Evolutionary conservation across 208 protist species (phyloP).

Genomic region (Herpetomonas muscarum): DNA sequence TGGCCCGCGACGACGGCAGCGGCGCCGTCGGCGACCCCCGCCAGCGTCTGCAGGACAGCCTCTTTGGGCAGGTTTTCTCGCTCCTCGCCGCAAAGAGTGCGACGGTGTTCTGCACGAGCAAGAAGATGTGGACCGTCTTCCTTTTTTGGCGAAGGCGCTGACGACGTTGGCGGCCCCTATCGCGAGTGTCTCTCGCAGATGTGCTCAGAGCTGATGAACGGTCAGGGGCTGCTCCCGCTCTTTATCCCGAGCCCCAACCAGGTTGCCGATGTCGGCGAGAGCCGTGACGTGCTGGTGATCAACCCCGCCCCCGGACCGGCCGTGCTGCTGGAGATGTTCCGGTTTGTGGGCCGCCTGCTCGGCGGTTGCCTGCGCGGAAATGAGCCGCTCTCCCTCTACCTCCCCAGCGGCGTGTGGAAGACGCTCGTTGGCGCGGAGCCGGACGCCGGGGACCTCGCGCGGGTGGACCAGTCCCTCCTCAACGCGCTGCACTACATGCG

Average conservation of each 20-base stretch:
- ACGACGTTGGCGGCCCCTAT: slow-evolving; percentile 93
- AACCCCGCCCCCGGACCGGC: slow-evolving; percentile 40
- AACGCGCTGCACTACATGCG: slow-evolving; percentile 64
- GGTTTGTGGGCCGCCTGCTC: slow-evolving; percentile 92
- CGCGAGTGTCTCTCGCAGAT: slow-evolving; percentile 89
- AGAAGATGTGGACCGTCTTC: slow-evolving; percentile 84
- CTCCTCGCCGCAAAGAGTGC: slow-evolving; percentile 54
- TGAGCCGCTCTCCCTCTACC: slow-evolving; percentile 89
- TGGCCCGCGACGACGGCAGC: slow-evolving; percentile 47
- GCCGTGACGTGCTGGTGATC: slow-evolving; percentile 80
- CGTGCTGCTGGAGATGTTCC: slow-evolving; percentile 71
- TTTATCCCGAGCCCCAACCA: slow-evolving; percentile 88
- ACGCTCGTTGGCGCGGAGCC: slow-evolving; percentile 63
- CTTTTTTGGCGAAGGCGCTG: slow-evolving; percentile 89
- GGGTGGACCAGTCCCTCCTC: slow-evolving; percentile 43
- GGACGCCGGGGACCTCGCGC: slow-evolving; percentile 47
- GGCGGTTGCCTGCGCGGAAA: slow-evolving; percentile 91
- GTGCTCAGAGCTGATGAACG: slow-evolving; percentile 87
- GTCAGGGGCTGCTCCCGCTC: slow-evolving; percentile 48
- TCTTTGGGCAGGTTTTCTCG: slow-evolving; percentile 87
- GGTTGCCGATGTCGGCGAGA: slow-evolving; percentile 51
- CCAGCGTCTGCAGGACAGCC: slow-evolving; percentile 53
- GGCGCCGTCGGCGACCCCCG: slow-evolving; percentile 15
- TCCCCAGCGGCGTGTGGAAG: slow-evolving; percentile 92
- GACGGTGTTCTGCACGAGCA: slow-evolving; percentile 66